Evolutionary conservation across 257 asterid species (phyloP).

Genomic region (Eucommia ulmoides): DNA sequence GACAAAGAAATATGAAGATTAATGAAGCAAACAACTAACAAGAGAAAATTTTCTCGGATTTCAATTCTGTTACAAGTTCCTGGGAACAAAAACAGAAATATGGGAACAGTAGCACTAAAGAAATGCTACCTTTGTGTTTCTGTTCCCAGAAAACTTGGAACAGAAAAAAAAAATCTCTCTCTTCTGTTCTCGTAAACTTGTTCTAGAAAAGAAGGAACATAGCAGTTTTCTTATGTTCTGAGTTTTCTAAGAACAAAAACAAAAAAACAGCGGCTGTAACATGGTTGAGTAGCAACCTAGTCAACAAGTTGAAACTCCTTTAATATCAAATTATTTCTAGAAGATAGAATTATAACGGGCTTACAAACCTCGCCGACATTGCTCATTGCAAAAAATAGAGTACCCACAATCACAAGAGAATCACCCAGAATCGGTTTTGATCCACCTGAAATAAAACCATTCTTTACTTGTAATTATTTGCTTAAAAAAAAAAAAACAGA

Average conservation of each 20-base stretch:
- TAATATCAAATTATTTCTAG: too few relatives aligned
- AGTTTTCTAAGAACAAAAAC: background rate
- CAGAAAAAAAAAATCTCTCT: background rate
- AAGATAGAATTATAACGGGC: too few relatives aligned
- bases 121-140: background rate
- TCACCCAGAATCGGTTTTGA: conserved; percentile 70
- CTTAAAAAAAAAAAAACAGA: background rate
- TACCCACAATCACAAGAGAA: conserved; percentile 42
- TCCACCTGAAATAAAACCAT: conserved; percentile 39
- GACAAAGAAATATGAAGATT: background rate
- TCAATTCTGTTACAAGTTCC: background rate
- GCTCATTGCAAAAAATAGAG: conserved; percentile 46
- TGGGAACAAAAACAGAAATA: too few relatives aligned
- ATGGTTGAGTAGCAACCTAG: background rate
- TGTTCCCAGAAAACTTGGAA: background rate
- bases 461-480: background rate
- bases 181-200: too few relatives aligned
- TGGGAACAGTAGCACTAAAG: too few relatives aligned
- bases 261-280: too few relatives aligned
- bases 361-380: conserved; percentile 61
- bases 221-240: too few relatives aligned
- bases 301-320: too few relatives aligned
- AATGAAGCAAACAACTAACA: background rate
- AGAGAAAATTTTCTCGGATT: background rate
- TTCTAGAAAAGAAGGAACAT: too few relatives aligned